phyloP scores from a whole-genome alignment of 768 basidiomycete species.

The Inosperma sp. region DNA sequence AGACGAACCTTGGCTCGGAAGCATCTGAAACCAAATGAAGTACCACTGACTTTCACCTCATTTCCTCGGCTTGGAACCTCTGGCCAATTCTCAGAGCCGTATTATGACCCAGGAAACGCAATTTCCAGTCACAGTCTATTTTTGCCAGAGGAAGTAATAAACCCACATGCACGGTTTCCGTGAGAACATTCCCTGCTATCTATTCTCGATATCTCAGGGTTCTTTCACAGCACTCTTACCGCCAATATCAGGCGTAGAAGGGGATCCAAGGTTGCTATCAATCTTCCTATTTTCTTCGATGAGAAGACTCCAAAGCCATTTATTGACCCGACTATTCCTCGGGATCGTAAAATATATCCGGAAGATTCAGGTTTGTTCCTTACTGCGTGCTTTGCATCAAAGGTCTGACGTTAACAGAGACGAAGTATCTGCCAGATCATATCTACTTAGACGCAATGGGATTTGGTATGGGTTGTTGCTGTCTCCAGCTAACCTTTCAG shows the following conservation, averaged over 20 bases:
- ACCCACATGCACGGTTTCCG: conserved; percentile 98
- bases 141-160: conserved; percentile 92
- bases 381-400: background rate
- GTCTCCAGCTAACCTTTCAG: conserved; percentile 96
- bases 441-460: conserved; percentile 99
- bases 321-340: conserved; percentile 88
- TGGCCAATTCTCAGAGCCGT: conserved; percentile 90
- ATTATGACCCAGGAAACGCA: conserved; percentile 68
- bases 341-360: conserved; percentile 74
- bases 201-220: background rate
- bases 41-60: conserved; percentile 91
- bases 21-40: conserved; percentile 79
- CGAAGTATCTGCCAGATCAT: conserved; percentile 77
- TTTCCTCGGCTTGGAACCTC: conserved; percentile 88
- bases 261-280: conserved; percentile 92
- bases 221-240: conserved; percentile 77
- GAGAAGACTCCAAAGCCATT: conserved; percentile 83
- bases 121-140: conserved; percentile 91
- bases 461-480: conserved; percentile 99
- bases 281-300: conserved; percentile 90
- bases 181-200: conserved; percentile 40
- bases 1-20: conserved; percentile 82
- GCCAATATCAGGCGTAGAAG: conserved; percentile 90
- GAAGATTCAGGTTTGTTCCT: conserved; percentile 71
- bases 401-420: conserved; percentile 48